Percentiles rank a stretch among this genome's conserved stretches.
phyloP scores from a whole-genome alignment of 208 protist genomes.

The Leishmania martiniquensis region DNA sequence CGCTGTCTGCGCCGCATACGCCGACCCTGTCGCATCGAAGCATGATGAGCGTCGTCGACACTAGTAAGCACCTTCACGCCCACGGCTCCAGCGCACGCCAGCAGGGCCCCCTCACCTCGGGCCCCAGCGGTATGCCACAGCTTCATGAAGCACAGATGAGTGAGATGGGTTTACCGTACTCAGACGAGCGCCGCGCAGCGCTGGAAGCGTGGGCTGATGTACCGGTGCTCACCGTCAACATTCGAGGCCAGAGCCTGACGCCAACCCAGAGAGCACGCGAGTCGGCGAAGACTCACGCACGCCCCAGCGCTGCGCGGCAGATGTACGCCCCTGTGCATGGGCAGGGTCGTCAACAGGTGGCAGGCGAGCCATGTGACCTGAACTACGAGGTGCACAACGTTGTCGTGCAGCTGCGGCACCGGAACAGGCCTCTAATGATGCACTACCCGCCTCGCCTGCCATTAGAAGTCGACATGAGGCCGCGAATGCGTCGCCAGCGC shows the following conservation, averaged over 20 bases:
- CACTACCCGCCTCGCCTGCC: slow-evolving; percentile 54
- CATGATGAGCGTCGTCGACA: slow-evolving; percentile 26
- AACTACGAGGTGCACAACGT: slow-evolving; percentile 63
- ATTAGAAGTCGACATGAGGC: slow-evolving; percentile 36
- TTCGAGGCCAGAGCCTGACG: slow-evolving; percentile 18
- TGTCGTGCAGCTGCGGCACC: slow-evolving; percentile 47
- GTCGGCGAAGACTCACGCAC: slow-evolving; percentile 4
- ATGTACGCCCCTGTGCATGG: slow-evolving; percentile 33
- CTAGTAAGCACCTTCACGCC: not conserved
- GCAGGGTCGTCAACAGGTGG: slow-evolving; percentile 43
- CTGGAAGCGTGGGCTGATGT: slow-evolving; percentile 36
- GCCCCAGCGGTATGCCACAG: not conserved
- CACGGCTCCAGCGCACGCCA: not conserved
- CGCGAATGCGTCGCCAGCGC: slow-evolving; percentile 45
- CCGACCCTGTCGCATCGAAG: slow-evolving; percentile 7
- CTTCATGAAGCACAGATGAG: not conserved
- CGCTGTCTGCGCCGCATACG: slow-evolving; percentile 11
- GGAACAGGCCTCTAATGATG: slow-evolving; percentile 39
- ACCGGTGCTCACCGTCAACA: slow-evolving; percentile 28
- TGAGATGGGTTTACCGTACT: slow-evolving; percentile 20
- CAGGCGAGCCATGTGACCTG: slow-evolving; percentile 59
- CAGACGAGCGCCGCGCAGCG: slow-evolving; percentile 29
- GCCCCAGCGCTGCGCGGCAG: slow-evolving; percentile 15
- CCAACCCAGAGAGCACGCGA: slow-evolving; percentile 19
- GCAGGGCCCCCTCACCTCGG: not conserved